Evolutionary conservation across 768 basidiomycete genomes (phyloP), one percentile per base, ranked within the genome.

Genomic region (Myochromella boudieri): DNA sequence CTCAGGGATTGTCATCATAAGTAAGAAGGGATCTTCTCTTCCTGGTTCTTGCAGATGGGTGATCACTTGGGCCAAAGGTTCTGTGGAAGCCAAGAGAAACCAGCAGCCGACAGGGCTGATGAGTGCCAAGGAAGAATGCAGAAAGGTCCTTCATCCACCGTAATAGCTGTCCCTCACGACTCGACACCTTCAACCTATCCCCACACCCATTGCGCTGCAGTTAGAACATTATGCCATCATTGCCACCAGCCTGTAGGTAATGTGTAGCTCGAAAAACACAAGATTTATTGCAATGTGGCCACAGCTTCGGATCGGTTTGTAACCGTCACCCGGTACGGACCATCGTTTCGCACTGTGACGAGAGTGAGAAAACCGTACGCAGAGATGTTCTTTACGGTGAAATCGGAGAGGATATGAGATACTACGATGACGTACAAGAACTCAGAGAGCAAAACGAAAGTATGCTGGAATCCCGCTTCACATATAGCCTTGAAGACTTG

Each of bases 181-280:
- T n/a, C n/a, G n/a, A n/a, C n/a, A n/a, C 31, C 11, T 52, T 51
- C n/a, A 49, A 22, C 26, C 68, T 61, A 47, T 71, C 68, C 2
- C 28, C 36, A 51, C 63, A 65, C 21, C 64, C 46, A 3, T 44
- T 18, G 12, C 65, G 67, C 65, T 68, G 64, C 18, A 70, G 51
- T 39, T 56, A 52, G 43, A 47, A 47, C 24, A 68, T 51, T 1
- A 55, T 36, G 28, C 46, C 55, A 18, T 62, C 60, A 4, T 47
- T 29, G 14, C 65, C 66, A 33, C 69, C 52, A 2, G 28, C 51
- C 11, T 48, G 20, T 25, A 69, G 53, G 41, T 68, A 65, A 0
- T 28, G 25, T 34, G 44, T 58, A 5, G 63, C 63, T 12, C 52
- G 51, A 15, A 54, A 44, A 11, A 61, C 58, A 20, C 60, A 55